Evolutionary conservation across 2,329 filamentous ascomycete genomes (phyloP).

Genomic region (Talaromyces sp.): DNA sequence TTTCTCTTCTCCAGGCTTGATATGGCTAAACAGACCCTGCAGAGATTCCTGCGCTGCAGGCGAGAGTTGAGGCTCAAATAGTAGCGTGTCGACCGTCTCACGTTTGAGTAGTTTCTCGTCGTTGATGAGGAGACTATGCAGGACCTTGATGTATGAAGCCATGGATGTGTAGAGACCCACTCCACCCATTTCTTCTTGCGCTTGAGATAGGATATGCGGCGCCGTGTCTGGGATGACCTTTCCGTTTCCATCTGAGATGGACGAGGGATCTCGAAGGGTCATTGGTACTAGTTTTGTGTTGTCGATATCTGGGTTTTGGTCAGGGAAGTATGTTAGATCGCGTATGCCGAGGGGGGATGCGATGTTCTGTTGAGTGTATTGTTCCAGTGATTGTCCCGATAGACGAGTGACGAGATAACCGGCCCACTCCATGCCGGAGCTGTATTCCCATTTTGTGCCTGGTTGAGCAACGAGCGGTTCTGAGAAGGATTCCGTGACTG

Average conservation of each 20-base stretch:
- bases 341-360: conserved; percentile 7
- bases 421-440: conserved; percentile 11
- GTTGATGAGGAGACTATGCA: conserved; percentile 9
- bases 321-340: conserved; percentile 11
- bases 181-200: conserved; percentile 12
- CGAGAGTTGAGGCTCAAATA: conserved; percentile 13
- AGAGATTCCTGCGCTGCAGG: background rate
- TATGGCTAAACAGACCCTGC: conserved; percentile 2
- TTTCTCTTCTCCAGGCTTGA: background rate
- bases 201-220: background rate
- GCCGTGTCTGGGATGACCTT: conserved; percentile 6
- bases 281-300: background rate
- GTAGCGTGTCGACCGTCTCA: background rate
- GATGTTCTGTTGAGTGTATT: conserved; percentile 11
- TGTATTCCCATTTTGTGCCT: conserved; percentile 8
- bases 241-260: background rate
- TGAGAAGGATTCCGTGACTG: conserved; percentile 5
- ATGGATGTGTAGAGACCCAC: conserved; percentile 2
- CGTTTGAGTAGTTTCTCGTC: conserved; percentile 9
- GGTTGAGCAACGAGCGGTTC: conserved; percentile 10
- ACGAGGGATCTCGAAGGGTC: conserved; percentile 1
- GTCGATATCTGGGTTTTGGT: background rate
- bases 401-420: background rate
- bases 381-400: conserved; percentile 7
- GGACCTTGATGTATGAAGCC: conserved; percentile 11